Conservation (phyloP, 2,329 filamentous ascomycete species). For the Pseudonectria buxi region DNA sequence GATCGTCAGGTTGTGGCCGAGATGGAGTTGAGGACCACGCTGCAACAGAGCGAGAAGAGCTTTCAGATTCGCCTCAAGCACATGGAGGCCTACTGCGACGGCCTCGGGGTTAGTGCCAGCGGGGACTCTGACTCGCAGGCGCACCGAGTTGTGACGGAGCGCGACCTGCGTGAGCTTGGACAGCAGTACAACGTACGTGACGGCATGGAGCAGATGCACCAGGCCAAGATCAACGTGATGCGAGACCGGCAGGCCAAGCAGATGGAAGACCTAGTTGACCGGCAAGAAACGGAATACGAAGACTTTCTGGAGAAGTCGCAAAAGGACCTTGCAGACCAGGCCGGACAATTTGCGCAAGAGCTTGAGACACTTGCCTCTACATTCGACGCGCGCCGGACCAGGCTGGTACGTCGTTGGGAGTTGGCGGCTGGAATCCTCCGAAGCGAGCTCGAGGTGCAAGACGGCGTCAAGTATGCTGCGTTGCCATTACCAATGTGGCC, state of each 20-base stretch:
- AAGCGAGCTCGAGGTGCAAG: conserved; percentile 42
- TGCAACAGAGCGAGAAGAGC: conserved; percentile 52
- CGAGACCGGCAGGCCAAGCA: conserved; percentile 56
- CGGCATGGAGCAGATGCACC: conserved; percentile 51
- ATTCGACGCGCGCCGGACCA: conserved; percentile 39
- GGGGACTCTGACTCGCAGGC: conserved; percentile 27
- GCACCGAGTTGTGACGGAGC: conserved; percentile 49
- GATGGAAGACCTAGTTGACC: conserved; percentile 51
- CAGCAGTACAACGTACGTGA: conserved; percentile 56
- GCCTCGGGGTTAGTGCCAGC: conserved; percentile 36
- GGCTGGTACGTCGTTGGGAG: conserved; percentile 44
- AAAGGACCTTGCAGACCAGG: conserved; percentile 43
- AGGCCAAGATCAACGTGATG: conserved; percentile 57
- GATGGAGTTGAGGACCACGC: conserved; percentile 47
- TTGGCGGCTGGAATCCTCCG: conserved; percentile 47
- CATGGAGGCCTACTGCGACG: conserved; percentile 60
- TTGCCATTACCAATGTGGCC: conserved; percentile 28
- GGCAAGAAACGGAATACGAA: conserved; percentile 47
- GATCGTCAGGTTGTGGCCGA: conserved; percentile 57
- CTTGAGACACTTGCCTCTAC: conserved; percentile 39
- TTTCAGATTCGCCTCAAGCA: conserved; percentile 53
- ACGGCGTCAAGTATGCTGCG: conserved; percentile 36
- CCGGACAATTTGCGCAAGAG: conserved; percentile 41
- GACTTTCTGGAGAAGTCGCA: conserved; percentile 38
- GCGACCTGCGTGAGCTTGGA: conserved; percentile 50